phyloP scores from a whole-genome alignment of 305 asterid genomes.

The Fraxinus dipetala region DNA sequence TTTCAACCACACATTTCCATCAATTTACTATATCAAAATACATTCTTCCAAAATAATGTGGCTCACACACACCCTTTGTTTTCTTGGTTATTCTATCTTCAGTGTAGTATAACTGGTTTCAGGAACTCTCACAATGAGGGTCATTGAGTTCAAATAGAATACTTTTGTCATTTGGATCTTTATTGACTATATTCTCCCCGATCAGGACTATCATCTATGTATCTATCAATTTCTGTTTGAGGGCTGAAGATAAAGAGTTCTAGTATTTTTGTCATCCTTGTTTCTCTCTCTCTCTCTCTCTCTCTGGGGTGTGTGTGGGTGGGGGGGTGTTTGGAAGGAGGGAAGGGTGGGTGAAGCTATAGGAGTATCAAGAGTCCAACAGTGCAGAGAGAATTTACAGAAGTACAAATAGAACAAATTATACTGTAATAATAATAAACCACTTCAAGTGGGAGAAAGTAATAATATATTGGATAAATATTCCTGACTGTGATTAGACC shows the following conservation, averaged over 20 bases:
- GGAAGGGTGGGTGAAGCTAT: slow-evolving; percentile 68
- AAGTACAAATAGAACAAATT: background rate
- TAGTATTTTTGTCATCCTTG: background rate
- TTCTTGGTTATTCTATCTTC: background rate
- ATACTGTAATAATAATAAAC: background rate
- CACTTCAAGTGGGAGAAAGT: background rate
- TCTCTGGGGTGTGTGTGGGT: background rate
- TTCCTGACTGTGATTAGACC: background rate
- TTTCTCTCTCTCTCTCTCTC: background rate
- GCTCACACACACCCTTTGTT: background rate
- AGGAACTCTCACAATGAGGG: background rate
- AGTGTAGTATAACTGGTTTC: background rate
- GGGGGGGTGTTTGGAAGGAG: slow-evolving; percentile 5
- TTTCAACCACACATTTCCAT: no score
- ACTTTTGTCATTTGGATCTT: background rate
- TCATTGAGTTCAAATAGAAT: background rate
- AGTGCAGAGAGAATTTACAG: background rate
- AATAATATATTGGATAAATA: background rate
- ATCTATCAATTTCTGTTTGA: background rate
- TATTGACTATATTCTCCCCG: background rate
- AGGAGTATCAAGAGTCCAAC: background rate
- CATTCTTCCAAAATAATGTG: no score
- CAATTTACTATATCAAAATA: no score
- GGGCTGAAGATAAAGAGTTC: background rate
- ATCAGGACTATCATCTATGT: background rate